These are phyloP conservation scores for Mycena vulgaris DNA, from an alignment of 768 basidiomycete genomes.

Conservation along the genomic window DNA sequence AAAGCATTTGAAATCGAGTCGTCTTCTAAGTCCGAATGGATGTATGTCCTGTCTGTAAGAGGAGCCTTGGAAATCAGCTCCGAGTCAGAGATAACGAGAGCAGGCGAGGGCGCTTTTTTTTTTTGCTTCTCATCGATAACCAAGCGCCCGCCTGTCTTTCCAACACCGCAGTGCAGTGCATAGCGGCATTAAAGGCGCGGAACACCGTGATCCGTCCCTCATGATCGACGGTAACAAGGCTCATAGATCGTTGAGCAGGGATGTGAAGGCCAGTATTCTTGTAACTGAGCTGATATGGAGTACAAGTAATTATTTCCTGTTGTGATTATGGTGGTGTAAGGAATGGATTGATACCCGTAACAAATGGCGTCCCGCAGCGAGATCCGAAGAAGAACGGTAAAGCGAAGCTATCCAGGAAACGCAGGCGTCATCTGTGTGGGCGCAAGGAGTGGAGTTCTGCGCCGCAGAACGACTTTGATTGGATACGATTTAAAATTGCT, in stretches of 20 bases:
- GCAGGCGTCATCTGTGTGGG: neutral
- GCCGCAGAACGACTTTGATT: neutral
- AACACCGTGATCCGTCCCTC: conserved; percentile 16
- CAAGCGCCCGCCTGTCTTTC: neutral
- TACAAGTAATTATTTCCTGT: conserved; percentile 1
- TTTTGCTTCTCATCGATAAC: neutral
- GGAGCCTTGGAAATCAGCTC: neutral
- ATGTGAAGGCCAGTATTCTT: neutral
- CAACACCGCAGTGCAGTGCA: neutral
- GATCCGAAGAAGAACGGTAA: neutral
- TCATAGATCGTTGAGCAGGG: neutral
- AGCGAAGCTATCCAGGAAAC: conserved; percentile 5
- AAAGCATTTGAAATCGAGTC: too few species aligned
- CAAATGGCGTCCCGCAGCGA: neutral
- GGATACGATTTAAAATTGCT: neutral
- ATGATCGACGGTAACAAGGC: conserved; percentile 1
- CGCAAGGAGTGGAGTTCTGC: conserved; percentile 8
- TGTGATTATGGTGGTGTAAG: neutral
- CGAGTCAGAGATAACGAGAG: conserved; percentile 6
- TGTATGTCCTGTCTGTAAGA: too few species aligned
- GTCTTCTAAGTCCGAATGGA: too few species aligned
- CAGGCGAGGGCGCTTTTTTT: neutral
- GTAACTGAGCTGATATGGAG: neutral
- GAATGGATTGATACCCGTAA: conserved; percentile 11
- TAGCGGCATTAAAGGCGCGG: neutral